A percentile compares a stretch with the other conserved stretches of the same genome.
Conservation (phyloP, 371 early-diverging fungal genomes). For the Mortierella sp. region DNA sequence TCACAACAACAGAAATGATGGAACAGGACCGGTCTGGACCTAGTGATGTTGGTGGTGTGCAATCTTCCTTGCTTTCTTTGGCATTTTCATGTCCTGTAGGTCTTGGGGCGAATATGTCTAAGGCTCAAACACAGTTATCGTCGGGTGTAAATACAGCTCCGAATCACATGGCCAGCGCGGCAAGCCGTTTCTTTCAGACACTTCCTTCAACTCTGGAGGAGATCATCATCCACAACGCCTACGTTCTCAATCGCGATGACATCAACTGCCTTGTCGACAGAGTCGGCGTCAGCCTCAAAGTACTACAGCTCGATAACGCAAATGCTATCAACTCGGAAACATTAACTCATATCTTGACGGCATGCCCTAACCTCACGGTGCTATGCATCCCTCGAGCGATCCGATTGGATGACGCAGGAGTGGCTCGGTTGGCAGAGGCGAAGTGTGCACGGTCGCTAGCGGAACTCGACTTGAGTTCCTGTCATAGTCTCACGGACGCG, state of each 20-base stretch:
- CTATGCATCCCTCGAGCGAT: slow-evolving; percentile 42
- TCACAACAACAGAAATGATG: too few species aligned
- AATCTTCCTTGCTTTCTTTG: slow-evolving; percentile 22
- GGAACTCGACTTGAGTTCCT: slow-evolving; percentile 44
- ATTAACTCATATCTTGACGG: slow-evolving; percentile 15
- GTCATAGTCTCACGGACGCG: slow-evolving; percentile 28
- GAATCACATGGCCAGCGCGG: slow-evolving; percentile 4
- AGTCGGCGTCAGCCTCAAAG: slow-evolving; percentile 24
- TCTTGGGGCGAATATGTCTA: not conserved
- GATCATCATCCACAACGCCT: slow-evolving; percentile 33
- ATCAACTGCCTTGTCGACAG: slow-evolving; percentile 28
- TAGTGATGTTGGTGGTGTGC: not conserved
- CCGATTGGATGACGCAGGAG: slow-evolving; percentile 30
- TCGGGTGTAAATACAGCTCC: not conserved
- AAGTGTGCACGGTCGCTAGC: slow-evolving; percentile 29
- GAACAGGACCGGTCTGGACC: not conserved
- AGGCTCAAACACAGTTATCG: too few species aligned
- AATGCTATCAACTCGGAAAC: slow-evolving; percentile 32
- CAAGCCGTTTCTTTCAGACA: slow-evolving; percentile 21
- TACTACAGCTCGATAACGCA: slow-evolving; percentile 29
- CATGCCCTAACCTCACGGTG: slow-evolving; percentile 26
- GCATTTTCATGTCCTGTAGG: slow-evolving; percentile 34
- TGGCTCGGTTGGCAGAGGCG: slow-evolving; percentile 17
- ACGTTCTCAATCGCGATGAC: slow-evolving; percentile 18
- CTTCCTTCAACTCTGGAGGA: slow-evolving; percentile 40